Base-by-base conservation (phyloP, 495 filamentous ascomycete genomes). In the Tuber indicum region DNA sequence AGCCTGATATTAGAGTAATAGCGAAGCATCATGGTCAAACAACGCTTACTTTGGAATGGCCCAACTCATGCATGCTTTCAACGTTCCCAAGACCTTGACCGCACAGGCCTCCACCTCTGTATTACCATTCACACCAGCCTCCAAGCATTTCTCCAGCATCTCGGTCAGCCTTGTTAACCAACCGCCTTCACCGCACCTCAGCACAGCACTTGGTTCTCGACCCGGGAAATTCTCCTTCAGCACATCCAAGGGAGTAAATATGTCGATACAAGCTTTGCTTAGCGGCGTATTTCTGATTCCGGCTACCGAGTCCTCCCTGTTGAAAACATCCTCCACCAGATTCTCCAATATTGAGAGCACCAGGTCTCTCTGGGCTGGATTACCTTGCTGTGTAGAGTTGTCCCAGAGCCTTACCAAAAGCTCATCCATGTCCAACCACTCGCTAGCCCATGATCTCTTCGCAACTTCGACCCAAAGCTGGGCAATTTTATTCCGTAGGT, bases 351-450 rank as follows among this genome's bases (percentile, higher is more conserved):
- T 89, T 45, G 89, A 90, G 10, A 97, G 87, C 23, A 97, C 93
- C 0, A 88, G 82, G 74, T 87, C 85, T 52, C 82, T 79, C 74
- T 84, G 82, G 17, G 82, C 82, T 66, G 81, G 81, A 73, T 83
- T 83, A 21, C 81, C 81, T 39, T 82, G 72, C 12, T 72, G 49
- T 12, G 77, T 77, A 32, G 82, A 79, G 66, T 83, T 83, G n/a
- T 87, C 86, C 96, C 96, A 99, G 41, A 98, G 87, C 75, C 89
- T 89, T 66, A 94, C 89, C 66, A 99, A 88, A 79, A 91, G 85
- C 69, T 89, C 87, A 83, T 99, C 96, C 96, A 99, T 98, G 84
- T 96, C 90, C 85, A 91, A 88, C 96, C 96, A 99, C 71, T 95
- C 92, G 45, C 89, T 86, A 16, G 87, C 93, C 96, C 96, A 99